Percentiles rank a stretch among this genome's conserved stretches.
Conservation (phyloP, 306 rosid genomes). For the Ammopiptanthus mongolicus region DNA sequence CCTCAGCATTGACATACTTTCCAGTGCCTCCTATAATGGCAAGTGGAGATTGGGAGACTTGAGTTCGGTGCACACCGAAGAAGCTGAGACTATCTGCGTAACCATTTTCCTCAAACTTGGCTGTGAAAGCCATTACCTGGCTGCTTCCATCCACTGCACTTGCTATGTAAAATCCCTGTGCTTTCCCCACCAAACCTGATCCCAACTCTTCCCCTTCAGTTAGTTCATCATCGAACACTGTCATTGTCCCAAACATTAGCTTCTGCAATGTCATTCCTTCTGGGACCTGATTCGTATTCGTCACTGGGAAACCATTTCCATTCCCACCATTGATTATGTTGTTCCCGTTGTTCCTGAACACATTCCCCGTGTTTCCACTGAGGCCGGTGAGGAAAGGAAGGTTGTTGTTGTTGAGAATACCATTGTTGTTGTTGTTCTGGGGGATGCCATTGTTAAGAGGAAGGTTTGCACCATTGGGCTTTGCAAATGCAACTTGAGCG, state of each 20-base stretch:
- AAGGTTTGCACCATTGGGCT: slow-evolving; percentile 58
- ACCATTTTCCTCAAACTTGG: slow-evolving; percentile 62
- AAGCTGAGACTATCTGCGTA: slow-evolving; percentile 66
- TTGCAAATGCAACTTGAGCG: slow-evolving; percentile 67
- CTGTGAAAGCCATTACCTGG: slow-evolving; percentile 72
- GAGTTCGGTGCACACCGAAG: slow-evolving; percentile 66
- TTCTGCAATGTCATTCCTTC: slow-evolving; percentile 54
- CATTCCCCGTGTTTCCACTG: slow-evolving; percentile 43
- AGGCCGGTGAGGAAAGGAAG: slow-evolving; percentile 88
- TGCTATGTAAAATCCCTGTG: slow-evolving; percentile 78
- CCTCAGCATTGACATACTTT: slow-evolving; percentile 63
- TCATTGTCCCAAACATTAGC: slow-evolving; percentile 75
- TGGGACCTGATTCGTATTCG: slow-evolving; percentile 46
- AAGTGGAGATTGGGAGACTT: slow-evolving; percentile 64
- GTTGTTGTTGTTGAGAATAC: slow-evolving; percentile 69
- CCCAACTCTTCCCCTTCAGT: slow-evolving; percentile 77
- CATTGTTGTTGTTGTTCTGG: slow-evolving; percentile 61
- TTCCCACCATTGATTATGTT: slow-evolving; percentile 34
- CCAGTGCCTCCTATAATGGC: slow-evolving; percentile 89
- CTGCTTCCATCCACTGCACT: slow-evolving; percentile 68
- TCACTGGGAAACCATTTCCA: slow-evolving; percentile 34
- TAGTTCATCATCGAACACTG: slow-evolving; percentile 74
- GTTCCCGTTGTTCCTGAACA: slow-evolving; percentile 49
- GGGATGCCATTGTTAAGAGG: slow-evolving; percentile 46
- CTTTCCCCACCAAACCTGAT: slow-evolving; percentile 72